Percentiles rank a stretch among this genome's conserved stretches.
These are phyloP conservation scores for Blastobotrys proliferans DNA, from an alignment of 1,139 yeast species.

Conservation along the genomic window DNA sequence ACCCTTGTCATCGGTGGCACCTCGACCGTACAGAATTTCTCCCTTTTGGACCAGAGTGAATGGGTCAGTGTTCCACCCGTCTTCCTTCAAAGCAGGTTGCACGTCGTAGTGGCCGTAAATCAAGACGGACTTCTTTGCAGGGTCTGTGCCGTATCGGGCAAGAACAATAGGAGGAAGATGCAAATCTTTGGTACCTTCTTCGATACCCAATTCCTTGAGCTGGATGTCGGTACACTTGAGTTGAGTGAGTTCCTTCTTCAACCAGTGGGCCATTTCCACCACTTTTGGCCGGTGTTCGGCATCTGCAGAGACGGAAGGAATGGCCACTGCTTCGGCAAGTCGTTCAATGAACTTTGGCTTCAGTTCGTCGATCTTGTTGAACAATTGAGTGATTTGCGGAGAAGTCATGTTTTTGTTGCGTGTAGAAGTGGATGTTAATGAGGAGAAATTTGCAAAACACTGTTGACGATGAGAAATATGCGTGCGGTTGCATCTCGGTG, in stretches of 20 bases:
- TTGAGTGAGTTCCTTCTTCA: slow-evolving; percentile 58
- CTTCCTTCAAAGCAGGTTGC: slow-evolving; percentile 89
- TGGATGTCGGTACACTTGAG: slow-evolving; percentile 82
- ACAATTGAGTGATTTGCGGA: slow-evolving; percentile 12
- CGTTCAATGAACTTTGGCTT: slow-evolving; percentile 39
- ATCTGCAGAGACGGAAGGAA: slow-evolving; percentile 93
- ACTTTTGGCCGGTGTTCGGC: slow-evolving; percentile 83
- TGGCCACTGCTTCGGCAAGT: slow-evolving; percentile 76
- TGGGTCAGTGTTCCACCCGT: slow-evolving; percentile 96
- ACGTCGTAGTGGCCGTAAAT: slow-evolving; percentile 98
- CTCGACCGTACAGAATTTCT: slow-evolving; percentile 80
- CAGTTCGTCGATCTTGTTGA: slow-evolving; percentile 28
- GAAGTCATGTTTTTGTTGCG: slow-evolving; percentile 13
- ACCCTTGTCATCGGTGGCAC: slow-evolving; percentile 96
- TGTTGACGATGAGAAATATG: not conserved
- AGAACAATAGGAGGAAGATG: slow-evolving; percentile 90
- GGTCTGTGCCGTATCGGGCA: slow-evolving; percentile 79
- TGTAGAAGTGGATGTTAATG: not conserved
- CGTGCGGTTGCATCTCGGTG: not conserved
- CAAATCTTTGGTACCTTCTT: slow-evolving; percentile 69
- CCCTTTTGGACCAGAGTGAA: slow-evolving; percentile 63
- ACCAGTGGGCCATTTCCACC: slow-evolving; percentile 75
- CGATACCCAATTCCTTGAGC: slow-evolving; percentile 76
- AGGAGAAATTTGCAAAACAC: slow-evolving; percentile 3
- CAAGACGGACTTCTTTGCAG: slow-evolving; percentile 76